These are phyloP conservation scores for Neofusicoccum umdonicola DNA, from an alignment of 2,329 filamentous ascomycete species.

Conservation along the genomic window DNA sequence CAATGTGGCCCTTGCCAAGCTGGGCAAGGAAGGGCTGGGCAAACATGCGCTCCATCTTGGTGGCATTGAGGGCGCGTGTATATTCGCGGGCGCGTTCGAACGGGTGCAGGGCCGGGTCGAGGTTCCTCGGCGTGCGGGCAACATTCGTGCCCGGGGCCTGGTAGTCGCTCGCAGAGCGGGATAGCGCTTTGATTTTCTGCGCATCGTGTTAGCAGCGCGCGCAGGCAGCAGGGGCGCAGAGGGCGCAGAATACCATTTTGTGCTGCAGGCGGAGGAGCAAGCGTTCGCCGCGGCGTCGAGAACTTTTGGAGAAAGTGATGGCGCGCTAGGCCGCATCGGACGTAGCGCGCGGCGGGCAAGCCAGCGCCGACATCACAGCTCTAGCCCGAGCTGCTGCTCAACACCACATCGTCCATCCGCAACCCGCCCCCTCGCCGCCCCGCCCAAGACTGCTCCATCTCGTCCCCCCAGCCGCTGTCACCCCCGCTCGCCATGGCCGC, in stretches of 20 bases:
- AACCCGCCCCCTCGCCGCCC: slow-evolving; percentile 3
- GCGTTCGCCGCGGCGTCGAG: slow-evolving; percentile 14
- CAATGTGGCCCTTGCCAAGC: slow-evolving; percentile 85
- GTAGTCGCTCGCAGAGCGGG: slow-evolving; percentile 61
- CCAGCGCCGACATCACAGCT: slow-evolving; percentile 16
- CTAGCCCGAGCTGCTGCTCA: slow-evolving; percentile 3
- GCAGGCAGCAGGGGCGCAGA: background rate
- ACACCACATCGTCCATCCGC: slow-evolving; percentile 16
- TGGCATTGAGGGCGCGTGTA: slow-evolving; percentile 74
- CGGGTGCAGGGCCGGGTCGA: slow-evolving; percentile 83
- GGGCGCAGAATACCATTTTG: slow-evolving; percentile 13
- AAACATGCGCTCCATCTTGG: slow-evolving; percentile 93
- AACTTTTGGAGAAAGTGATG: slow-evolving; percentile 16
- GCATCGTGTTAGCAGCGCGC: background rate
- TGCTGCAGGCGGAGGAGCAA: slow-evolving; percentile 12
- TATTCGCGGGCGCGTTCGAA: slow-evolving; percentile 90
- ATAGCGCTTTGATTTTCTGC: slow-evolving; percentile 57
- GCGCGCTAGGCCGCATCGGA: background rate
- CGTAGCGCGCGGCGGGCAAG: slow-evolving; percentile 9
- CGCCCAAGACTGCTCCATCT: slow-evolving; percentile 1
- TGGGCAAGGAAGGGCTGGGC: slow-evolving; percentile 80
- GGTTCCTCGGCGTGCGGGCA: slow-evolving; percentile 64
- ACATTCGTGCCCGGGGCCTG: slow-evolving; percentile 67
- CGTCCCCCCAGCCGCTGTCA: background rate
- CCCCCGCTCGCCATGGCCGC: slow-evolving; percentile 20